These are phyloP conservation scores for Nannochloropsis limnetica DNA, from an alignment of 352 stramenopile species.

Conservation along the genomic window DNA sequence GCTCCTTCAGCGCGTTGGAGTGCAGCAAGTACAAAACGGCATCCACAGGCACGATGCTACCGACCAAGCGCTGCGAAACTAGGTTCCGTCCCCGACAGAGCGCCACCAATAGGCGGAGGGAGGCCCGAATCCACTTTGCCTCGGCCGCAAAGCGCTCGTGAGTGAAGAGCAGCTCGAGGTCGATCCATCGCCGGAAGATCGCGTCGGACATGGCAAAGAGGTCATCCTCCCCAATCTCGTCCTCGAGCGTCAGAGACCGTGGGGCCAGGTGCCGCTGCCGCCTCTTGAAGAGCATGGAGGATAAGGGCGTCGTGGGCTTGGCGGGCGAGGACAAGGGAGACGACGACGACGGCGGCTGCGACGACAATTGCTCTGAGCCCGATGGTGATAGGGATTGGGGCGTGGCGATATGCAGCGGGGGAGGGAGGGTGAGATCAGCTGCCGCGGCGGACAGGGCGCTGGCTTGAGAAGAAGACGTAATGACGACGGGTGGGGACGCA, in stretches of 20 bases:
- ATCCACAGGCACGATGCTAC: neutral
- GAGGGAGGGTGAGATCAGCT: no score
- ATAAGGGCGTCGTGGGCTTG: no score
- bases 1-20: neutral
- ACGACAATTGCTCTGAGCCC: no score
- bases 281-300: no score
- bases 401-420: no score
- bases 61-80: neutral
- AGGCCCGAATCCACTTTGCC: slow-evolving; percentile 6
- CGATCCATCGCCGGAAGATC: neutral
- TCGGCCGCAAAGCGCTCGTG: neutral
- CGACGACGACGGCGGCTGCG: no score
- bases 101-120: neutral
- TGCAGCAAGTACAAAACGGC: slow-evolving; percentile 14
- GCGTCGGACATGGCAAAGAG: neutral
- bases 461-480: neutral
- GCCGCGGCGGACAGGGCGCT: no score
- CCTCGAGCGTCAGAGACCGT: neutral
- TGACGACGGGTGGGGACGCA: no score
- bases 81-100: neutral
- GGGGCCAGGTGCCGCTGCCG: neutral
- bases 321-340: no score
- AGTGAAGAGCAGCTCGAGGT: neutral
- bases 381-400: no score
- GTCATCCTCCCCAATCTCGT: neutral